phyloP scores from a whole-genome alignment of 2,329 filamentous ascomycete genomes.

The Diaporthe amygdali region DNA sequence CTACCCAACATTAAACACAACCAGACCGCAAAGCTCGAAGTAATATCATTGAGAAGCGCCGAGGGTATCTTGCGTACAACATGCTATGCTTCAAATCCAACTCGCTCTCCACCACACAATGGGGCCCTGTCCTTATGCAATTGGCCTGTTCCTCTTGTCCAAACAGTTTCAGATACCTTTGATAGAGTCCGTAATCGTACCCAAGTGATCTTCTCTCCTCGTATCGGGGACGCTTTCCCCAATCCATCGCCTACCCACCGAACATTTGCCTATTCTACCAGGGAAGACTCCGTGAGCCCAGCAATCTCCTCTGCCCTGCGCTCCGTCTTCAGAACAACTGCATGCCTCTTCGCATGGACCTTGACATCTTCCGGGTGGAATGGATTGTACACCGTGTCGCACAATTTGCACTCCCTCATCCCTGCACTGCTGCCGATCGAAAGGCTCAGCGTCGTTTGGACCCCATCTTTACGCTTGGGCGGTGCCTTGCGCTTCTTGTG shows the following conservation, averaged over 20 bases:
- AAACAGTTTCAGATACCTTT: not conserved
- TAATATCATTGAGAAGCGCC: not conserved
- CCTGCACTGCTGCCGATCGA: conserved; percentile 36
- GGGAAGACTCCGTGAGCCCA: not conserved
- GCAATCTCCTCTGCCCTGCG: not conserved
- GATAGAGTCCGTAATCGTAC: not conserved
- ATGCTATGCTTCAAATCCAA: conserved; percentile 12
- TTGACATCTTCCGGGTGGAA: conserved; percentile 48
- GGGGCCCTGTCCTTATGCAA: not conserved
- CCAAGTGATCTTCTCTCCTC: not conserved
- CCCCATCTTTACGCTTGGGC: conserved; percentile 32
- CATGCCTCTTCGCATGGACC: conserved; percentile 44
- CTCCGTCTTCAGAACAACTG: conserved; percentile 31
- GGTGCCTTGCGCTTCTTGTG: conserved; percentile 24
- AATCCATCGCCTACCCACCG: not conserved
- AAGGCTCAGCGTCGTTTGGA: conserved; percentile 49
- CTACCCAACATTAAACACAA: not conserved
- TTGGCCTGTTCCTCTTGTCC: not conserved
- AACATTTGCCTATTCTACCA: not conserved
- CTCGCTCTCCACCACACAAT: not conserved
- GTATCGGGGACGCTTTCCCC: not conserved
- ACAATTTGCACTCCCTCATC: conserved; percentile 48
- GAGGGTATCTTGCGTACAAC: conserved; percentile 12
- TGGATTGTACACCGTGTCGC: conserved; percentile 50
- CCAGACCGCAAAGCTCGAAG: not conserved